phyloP scores from a whole-genome alignment of 1,284 basidiomycete species.

The Apiotrichum mycotoxinovorans region DNA sequence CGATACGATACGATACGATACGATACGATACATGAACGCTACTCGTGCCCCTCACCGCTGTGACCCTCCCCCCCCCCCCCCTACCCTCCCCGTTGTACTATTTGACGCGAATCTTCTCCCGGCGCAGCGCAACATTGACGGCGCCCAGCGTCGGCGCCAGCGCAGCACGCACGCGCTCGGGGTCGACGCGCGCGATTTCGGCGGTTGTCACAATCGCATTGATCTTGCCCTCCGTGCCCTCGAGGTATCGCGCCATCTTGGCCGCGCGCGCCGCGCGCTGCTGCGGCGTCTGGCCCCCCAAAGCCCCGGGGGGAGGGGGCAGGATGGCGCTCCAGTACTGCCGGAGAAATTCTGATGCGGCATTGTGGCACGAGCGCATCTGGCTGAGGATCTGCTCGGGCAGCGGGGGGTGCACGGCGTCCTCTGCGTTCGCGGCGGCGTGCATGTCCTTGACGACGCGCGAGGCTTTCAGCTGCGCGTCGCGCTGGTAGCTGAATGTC shows the following conservation, averaged over 20 bases:
- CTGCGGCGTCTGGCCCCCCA: conserved; percentile 33
- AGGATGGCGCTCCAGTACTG: conserved; percentile 92
- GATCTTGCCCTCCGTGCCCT: conserved; percentile 74
- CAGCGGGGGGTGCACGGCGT: conserved; percentile 55
- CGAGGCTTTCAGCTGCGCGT: conserved; percentile 31
- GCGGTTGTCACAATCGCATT: conserved; percentile 67
- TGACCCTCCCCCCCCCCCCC: too few relatives aligned
- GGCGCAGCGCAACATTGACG: conserved; percentile 65
- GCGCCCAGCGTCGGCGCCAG: conserved; percentile 75
- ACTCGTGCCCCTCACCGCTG: too few relatives aligned
- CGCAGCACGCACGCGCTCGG: conserved; percentile 62
- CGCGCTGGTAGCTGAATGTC: conserved; percentile 32
- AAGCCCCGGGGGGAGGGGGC: conserved; percentile 62
- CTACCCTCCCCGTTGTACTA: background rate
- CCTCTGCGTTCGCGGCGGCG: conserved; percentile 35
- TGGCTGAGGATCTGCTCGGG: conserved; percentile 72
- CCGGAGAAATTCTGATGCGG: conserved; percentile 90
- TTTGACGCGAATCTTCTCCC: conserved; percentile 7
- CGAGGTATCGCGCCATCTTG: conserved; percentile 79
- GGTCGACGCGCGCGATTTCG: conserved; percentile 61
- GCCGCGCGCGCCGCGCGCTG: conserved; percentile 68
- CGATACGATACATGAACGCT: too few relatives aligned
- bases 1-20: too few relatives aligned
- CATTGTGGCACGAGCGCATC: conserved; percentile 83
- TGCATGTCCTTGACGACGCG: conserved; percentile 39